These are phyloP conservation scores for Tetracentron sinense DNA, from an alignment of 164 flowering plant genomes.

Conservation along the genomic window DNA sequence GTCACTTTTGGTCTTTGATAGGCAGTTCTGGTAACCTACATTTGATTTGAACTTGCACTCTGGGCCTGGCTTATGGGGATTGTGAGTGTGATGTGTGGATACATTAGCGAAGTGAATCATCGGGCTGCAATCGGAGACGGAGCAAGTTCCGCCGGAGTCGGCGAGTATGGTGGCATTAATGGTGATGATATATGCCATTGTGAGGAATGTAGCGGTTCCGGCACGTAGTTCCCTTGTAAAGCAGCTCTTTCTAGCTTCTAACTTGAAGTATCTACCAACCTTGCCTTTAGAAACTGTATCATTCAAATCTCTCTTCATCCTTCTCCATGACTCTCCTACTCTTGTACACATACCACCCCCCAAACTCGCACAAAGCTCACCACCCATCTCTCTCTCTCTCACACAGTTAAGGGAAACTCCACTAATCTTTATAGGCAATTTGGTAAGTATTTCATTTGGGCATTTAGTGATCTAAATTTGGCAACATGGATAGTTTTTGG, in stretches of 20 bases:
- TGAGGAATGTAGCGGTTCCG: conserved; percentile 78
- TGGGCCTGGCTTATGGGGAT: conserved; percentile 22
- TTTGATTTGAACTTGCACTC: conserved; percentile 47
- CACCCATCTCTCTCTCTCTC: conserved; percentile 27
- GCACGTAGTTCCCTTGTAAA: conserved; percentile 79
- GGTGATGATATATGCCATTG: conserved; percentile 86
- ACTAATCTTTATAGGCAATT: not conserved
- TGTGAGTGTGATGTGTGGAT: not conserved
- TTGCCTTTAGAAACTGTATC: conserved; percentile 48
- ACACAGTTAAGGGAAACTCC: not conserved
- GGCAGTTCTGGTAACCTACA: conserved; percentile 55
- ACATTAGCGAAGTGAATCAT: conserved; percentile 13
- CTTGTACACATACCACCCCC: conserved; percentile 27
- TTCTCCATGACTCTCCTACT: conserved; percentile 36
- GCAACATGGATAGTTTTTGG: not conserved
- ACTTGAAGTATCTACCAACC: conserved; percentile 67
- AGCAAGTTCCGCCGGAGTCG: conserved; percentile 78
- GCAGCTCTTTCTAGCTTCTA: conserved; percentile 59
- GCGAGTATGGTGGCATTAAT: conserved; percentile 77
- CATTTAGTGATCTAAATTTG: not conserved
- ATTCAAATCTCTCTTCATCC: conserved; percentile 39
- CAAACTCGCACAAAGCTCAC: conserved; percentile 25
- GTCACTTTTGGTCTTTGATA: conserved; percentile 53
- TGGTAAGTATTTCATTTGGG: not conserved
- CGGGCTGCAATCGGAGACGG: conserved; percentile 55